phyloP scores from a whole-genome alignment of 2,329 filamentous ascomycete species.

The Penicillium sp. region DNA sequence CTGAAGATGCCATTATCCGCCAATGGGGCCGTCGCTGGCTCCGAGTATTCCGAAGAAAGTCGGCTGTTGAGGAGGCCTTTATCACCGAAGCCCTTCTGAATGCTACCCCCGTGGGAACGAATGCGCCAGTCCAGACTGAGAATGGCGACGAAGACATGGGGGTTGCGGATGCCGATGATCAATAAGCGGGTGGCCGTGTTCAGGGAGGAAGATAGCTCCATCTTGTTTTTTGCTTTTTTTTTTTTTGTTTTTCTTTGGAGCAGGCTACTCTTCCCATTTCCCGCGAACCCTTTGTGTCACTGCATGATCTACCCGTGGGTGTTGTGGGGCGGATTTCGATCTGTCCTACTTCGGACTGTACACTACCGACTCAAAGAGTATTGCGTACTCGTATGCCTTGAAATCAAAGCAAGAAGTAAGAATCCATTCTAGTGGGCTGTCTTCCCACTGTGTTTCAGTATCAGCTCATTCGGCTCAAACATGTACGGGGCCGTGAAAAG shows the following conservation, averaged over 20 bases:
- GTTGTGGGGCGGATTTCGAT: neutral
- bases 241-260: too few species aligned
- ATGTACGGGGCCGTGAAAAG: too few species aligned
- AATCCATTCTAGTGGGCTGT: neutral
- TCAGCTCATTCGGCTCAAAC: too few species aligned
- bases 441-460: neutral
- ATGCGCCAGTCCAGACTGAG: conserved; percentile 25
- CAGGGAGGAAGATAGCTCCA: neutral
- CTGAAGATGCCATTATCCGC: conserved; percentile 64
- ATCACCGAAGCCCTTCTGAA: conserved; percentile 56
- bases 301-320: conserved; percentile 2
- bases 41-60: conserved; percentile 76
- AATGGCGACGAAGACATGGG: conserved; percentile 31
- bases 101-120: conserved; percentile 44
- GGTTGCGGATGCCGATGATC: conserved; percentile 28
- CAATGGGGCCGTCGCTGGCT: conserved; percentile 86
- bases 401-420: conserved; percentile 2
- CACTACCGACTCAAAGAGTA: conserved; percentile 6
- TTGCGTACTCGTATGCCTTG: conserved; percentile 1
- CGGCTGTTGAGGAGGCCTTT: conserved; percentile 78
- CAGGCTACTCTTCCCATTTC: conserved; percentile 2
- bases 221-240: too few species aligned
- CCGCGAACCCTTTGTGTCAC: conserved; percentile 1
- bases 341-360: conserved; percentile 9
- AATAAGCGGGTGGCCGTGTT: conserved; percentile 2